A percentile compares a stretch with the other conserved stretches of the same genome.
Conservation (phyloP, 2,329 filamentous ascomycete species). For the Aspergillus sp. region DNA sequence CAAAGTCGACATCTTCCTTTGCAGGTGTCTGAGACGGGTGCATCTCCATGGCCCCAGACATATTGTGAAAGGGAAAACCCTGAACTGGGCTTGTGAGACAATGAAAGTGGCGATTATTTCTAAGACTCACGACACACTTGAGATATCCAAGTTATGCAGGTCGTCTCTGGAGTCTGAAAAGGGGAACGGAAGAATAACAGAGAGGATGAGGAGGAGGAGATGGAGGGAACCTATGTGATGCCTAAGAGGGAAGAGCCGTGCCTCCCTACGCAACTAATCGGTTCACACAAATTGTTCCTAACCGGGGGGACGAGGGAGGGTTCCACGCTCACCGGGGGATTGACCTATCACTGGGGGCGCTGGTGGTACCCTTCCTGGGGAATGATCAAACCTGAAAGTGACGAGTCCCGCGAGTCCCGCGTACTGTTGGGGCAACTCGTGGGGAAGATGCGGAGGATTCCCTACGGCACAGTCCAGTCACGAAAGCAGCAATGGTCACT, state of each 20-base stretch:
- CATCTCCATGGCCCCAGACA: conserved; percentile 32
- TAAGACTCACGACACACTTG: neutral
- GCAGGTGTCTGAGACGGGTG: conserved; percentile 20
- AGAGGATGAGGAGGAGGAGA: neutral
- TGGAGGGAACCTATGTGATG: neutral
- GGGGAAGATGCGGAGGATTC: conserved; percentile 28
- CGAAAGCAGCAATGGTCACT: conserved; percentile 9
- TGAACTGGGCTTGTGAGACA: neutral
- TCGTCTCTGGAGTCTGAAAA: neutral
- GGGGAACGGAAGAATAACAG: neutral
- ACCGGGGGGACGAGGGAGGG: neutral
- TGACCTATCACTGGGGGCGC: conserved; percentile 5
- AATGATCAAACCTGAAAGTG: conserved; percentile 13
- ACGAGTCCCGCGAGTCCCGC: conserved; percentile 20
- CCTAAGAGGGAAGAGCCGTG: neutral
- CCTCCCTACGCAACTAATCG: neutral
- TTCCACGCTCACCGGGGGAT: conserved; percentile 1
- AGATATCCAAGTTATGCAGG: neutral
- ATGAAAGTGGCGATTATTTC: neutral
- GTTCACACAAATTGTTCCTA: neutral
- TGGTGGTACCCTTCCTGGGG: conserved; percentile 13
- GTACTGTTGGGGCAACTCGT: conserved; percentile 10
- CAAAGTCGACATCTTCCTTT: conserved; percentile 31
- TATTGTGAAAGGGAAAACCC: conserved; percentile 10
- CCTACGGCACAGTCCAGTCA: conserved; percentile 24